Evolutionary conservation across 768 basidiomycete species (phyloP), one percentile per base, ranked within the genome.

Genomic region (Russula emetica): DNA sequence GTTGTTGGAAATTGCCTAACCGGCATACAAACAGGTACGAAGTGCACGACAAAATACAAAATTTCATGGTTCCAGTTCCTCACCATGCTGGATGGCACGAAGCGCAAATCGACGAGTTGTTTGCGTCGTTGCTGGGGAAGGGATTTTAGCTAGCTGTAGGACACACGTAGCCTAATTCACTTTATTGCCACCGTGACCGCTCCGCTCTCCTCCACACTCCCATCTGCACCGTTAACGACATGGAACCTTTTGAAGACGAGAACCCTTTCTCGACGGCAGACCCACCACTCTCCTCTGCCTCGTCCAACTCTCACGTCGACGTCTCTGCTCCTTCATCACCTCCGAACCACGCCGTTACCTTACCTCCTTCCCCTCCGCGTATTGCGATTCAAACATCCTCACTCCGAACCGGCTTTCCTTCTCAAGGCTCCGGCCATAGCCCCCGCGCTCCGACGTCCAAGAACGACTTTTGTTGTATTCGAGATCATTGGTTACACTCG

Each of bases 21-120:
- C 3, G 28, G 6, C 28, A 54, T 70, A 55, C 61, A 58, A 58
- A 61, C 72, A 90, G 92, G 60, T 97, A 94, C 73, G 90, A 96
- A 67, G 86, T 92, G 1, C 97, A 98, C 71, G 94, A 98, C 70
- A 98, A 97, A 77, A 78, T 97, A 55, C 92, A 94, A 74, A 94
- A 94, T 74, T 98, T 98, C 73, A 96, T 96, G 89, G 92, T 94
- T 1, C 96, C 96, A 7, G 86, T 94, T 14, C 82, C 84, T 8
- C 67, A 68, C 22, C 72, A 78, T 16, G 73, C 76, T 38, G 85
- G 85, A 32, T 99, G 97, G 97, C 93, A 96, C 67, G 94, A 98
- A 64, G 93, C 94, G 71, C 97, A 98, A 76, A 83, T 94, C 59
- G 95, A 99, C 71, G 96, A 98, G 73, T 75, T 98, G 59, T 98